Conservation (phyloP, 495 filamentous ascomycete genomes). For the Melanomma pulvis-pyrius region DNA sequence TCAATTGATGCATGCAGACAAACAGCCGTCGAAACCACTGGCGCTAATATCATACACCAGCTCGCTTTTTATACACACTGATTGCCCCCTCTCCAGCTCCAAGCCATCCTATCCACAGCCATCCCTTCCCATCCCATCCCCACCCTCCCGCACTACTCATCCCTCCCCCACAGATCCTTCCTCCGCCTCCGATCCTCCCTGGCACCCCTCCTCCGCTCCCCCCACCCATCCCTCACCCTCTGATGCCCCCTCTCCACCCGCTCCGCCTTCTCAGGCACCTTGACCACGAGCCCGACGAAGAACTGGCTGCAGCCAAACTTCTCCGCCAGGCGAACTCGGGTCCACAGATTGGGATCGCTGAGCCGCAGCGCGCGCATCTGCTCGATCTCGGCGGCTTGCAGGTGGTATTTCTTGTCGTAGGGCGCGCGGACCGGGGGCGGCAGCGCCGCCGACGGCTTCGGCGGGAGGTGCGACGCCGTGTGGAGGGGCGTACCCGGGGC, state of each 20-base stretch:
- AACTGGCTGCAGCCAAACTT: constrained; percentile 75
- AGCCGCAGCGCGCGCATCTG: constrained; percentile 75
- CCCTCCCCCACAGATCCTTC: constrained; percentile 58
- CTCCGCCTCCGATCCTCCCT: constrained; percentile 73
- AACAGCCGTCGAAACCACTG: no score
- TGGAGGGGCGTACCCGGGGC: constrained; percentile 39
- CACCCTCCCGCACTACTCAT: no score
- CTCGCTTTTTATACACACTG: background rate
- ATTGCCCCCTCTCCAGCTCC: background rate
- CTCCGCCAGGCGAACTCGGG: constrained; percentile 66
- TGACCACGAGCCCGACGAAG: constrained; percentile 66
- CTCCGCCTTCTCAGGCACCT: constrained; percentile 53
- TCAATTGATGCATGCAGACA: no score
- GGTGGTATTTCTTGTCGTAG: constrained; percentile 72
- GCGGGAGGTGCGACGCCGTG: constrained; percentile 12
- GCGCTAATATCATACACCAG: no score
- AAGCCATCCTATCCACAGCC: no score
- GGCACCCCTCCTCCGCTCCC: constrained; percentile 67
- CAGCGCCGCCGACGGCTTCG: constrained; percentile 40
- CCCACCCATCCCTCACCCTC: constrained; percentile 71
- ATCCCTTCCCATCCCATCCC: background rate
- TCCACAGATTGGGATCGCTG: constrained; percentile 72
- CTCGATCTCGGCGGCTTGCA: constrained; percentile 70
- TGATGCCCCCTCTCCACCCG: constrained; percentile 25
- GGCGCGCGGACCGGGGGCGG: constrained; percentile 58